Base-by-base conservation (phyloP, 306 rosid species). In the Cucurbita pepo region DNA sequence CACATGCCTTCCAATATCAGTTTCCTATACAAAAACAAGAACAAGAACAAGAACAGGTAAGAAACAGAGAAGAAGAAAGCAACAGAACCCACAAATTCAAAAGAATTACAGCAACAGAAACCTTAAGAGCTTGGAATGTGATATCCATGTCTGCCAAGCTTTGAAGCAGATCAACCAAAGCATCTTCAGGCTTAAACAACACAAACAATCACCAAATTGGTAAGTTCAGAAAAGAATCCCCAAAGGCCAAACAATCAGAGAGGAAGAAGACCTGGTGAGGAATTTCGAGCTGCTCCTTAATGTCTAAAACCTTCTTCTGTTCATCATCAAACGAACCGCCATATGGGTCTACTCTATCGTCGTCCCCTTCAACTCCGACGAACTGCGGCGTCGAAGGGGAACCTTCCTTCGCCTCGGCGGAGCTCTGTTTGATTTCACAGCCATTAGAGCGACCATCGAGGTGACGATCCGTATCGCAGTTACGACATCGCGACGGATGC, bases 1-100 rank as follows among this genome's bases (percentile, higher is more conserved):
- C 88, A 95, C 99, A 78, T 88, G 92, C 79, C 97, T 85, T 78
- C 99, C 99, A 48, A 95, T 95, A 81, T 95, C 96, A 82, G 97
- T 86, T 40, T 95, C 99, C 99, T 95, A 50, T 22, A 70, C 36
- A 75, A 5, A 50, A 71, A 30, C 56, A 80, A 30, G 3, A 65
- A 77, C 56, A 57, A 12, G 3, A 54, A 75, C 3, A 22, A 16
- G 25, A 25, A 25, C 25, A 25, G 25, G 52, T 19, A 13, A 62
- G 52, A 55, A 51, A 72, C 47, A 38, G 3, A 19, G 5, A 47
- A 56, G 19, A 41, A 45, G 66, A 61, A n/a, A 22, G n/a, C 3
- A 59, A 22, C 9, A 18, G 8, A 55, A 40, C 1, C 22, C 70
- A 57, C 3, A n/a, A 10, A 48, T 21, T 22, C 50, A 64, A 2